Evolutionary conservation across 352 stramenopile genomes (phyloP).

Genomic region (Aphanomyces euteiches): DNA sequence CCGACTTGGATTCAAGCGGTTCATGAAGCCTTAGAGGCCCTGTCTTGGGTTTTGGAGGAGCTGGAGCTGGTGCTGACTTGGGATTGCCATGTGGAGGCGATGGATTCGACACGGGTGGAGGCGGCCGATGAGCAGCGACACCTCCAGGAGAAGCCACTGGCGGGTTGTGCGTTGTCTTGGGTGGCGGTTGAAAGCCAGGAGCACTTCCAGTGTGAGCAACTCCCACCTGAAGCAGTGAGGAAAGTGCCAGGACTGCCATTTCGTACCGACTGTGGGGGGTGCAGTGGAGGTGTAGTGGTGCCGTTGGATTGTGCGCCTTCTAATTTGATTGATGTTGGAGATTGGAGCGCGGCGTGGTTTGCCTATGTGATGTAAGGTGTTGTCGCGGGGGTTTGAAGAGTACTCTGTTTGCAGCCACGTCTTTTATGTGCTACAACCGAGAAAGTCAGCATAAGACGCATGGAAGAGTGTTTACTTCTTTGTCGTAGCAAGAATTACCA

Average conservation of each 20-base stretch:
- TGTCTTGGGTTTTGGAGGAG: slow-evolving; percentile 36
- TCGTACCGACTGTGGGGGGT: background rate
- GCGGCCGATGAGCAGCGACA: slow-evolving; percentile 19
- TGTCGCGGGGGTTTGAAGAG: no score
- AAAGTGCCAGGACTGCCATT: background rate
- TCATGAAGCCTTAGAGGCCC: background rate
- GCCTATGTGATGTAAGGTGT: background rate
- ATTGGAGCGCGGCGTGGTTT: slow-evolving; percentile 29
- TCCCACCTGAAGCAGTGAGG: background rate
- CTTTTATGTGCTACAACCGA: slow-evolving; percentile 52
- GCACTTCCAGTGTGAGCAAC: slow-evolving; percentile 11
- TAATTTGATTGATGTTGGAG: slow-evolving; percentile 23
- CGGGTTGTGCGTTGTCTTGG: slow-evolving; percentile 1
- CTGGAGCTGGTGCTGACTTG: slow-evolving; percentile 45
- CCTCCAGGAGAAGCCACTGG: slow-evolving; percentile 31
- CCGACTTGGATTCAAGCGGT: no score
- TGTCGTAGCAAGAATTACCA: slow-evolving; percentile 84
- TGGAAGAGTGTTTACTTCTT: slow-evolving; percentile 39
- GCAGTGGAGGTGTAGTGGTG: background rate
- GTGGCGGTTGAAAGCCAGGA: slow-evolving; percentile 14
- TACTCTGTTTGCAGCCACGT: slow-evolving; percentile 61
- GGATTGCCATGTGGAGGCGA: slow-evolving; percentile 36
- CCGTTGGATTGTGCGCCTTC: slow-evolving; percentile 10
- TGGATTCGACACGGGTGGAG: slow-evolving; percentile 28
- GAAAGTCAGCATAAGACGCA: background rate